phyloP scores from a whole-genome alignment of 2,329 filamentous ascomycete genomes.

The Taxawa tesnikishii region DNA sequence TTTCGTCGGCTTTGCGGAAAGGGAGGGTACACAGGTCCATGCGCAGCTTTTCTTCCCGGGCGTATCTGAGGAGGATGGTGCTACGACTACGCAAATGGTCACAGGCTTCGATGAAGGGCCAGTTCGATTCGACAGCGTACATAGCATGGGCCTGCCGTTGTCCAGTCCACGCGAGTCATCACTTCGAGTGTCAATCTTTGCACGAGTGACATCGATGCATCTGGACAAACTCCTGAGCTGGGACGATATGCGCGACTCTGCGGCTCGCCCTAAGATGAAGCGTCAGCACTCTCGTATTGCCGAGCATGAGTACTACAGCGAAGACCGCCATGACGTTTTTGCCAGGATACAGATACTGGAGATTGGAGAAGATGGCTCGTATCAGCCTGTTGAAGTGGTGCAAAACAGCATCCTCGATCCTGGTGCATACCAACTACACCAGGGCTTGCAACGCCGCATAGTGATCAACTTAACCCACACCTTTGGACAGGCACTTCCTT shows the following conservation, averaged over 20 bases:
- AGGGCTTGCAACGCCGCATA: conserved; percentile 82
- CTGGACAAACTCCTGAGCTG: conserved; percentile 94
- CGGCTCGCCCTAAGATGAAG: conserved; percentile 42
- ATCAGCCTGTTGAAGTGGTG: conserved; percentile 83
- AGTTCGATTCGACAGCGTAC: conserved; percentile 90
- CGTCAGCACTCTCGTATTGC: conserved; percentile 59
- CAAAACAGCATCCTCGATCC: conserved; percentile 72
- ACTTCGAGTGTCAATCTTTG: conserved; percentile 80
- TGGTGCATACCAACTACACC: conserved; percentile 91
- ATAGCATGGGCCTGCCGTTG: conserved; percentile 90
- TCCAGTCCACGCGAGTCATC: conserved; percentile 62
- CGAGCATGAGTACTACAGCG: conserved; percentile 83
- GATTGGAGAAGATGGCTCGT: conserved; percentile 80
- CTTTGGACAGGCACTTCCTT: conserved; percentile 76
- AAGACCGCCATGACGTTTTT: conserved; percentile 90
- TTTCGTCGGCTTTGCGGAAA: conserved; percentile 84
- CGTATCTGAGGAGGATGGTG: conserved; percentile 69
- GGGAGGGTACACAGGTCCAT: conserved; percentile 90
- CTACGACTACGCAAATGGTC: conserved; percentile 92
- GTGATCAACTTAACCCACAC: conserved; percentile 83
- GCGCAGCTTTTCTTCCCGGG: conserved; percentile 94
- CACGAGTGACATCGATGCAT: conserved; percentile 83
- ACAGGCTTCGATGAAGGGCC: conserved; percentile 85
- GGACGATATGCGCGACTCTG: conserved; percentile 90
- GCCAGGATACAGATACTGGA: conserved; percentile 81